Evolutionary conservation across 2,329 filamentous ascomycete genomes (phyloP).

Genomic region (Ophiocordyceps polyrhachis-furcata): DNA sequence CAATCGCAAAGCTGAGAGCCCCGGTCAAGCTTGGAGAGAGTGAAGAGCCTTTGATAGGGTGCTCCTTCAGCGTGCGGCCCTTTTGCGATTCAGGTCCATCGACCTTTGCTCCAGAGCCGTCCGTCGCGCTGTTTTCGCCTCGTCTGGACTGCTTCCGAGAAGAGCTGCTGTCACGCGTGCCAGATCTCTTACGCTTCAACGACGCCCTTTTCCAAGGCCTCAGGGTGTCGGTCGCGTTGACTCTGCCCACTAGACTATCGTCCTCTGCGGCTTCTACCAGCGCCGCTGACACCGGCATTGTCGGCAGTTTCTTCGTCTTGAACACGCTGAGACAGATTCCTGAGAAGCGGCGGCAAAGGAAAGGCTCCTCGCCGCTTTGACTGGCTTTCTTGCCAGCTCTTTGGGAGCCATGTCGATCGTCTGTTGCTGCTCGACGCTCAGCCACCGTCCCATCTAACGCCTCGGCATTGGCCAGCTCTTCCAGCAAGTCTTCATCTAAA

Average conservation of each 20-base stretch:
- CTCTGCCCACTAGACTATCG: slow-evolving; percentile 13
- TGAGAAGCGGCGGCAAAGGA: not conserved
- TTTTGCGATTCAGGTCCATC: not conserved
- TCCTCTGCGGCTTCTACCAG: slow-evolving; percentile 22
- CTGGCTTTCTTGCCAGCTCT: not conserved
- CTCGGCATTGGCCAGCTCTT: slow-evolving; percentile 8
- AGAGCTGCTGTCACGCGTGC: not conserved
- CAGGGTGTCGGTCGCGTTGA: slow-evolving; percentile 3
- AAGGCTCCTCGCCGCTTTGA: not conserved
- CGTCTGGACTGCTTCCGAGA: slow-evolving; percentile 1
- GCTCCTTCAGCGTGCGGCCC: too few relatives aligned
- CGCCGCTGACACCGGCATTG: slow-evolving; percentile 17
- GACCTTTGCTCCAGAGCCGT: not conserved
- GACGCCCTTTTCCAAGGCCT: slow-evolving; percentile 11
- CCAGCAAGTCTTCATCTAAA: slow-evolving; percentile 30
- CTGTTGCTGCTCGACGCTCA: not conserved
- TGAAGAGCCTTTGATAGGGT: not conserved
- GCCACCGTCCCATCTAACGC: not conserved
- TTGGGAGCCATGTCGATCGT: not conserved
- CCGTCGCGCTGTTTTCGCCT: not conserved
- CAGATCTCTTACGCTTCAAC: slow-evolving; percentile 1
- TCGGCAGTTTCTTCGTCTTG: slow-evolving; percentile 15
- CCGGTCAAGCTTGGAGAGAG: slow-evolving; percentile 14
- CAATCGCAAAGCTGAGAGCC: slow-evolving; percentile 47
- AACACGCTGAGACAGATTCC: slow-evolving; percentile 26